phyloP scores from a whole-genome alignment of 768 basidiomycete genomes.

The Cystofilobasidium bisporidii region DNA sequence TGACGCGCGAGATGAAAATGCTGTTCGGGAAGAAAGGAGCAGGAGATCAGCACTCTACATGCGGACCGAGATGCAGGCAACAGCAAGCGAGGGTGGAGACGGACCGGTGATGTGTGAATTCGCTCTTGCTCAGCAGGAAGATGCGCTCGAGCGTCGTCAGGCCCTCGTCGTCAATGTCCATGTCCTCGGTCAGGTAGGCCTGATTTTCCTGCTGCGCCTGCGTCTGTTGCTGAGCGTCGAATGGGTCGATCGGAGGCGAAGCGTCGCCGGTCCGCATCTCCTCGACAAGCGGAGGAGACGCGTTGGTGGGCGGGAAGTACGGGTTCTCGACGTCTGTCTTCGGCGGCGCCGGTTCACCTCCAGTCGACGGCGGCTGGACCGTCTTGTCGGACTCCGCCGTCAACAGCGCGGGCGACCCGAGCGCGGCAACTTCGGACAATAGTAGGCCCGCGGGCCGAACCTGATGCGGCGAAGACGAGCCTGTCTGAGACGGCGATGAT shows the following conservation, averaged over 20 bases:
- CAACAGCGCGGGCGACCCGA: too few relatives aligned
- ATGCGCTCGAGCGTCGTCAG: constrained; percentile 81
- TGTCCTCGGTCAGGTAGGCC: constrained; percentile 31
- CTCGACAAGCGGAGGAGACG: not conserved
- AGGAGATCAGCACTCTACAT: too few relatives aligned
- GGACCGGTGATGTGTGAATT: constrained; percentile 53
- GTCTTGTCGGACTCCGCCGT: too few relatives aligned
- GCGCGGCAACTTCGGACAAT: too few relatives aligned
- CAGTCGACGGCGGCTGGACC: not conserved
- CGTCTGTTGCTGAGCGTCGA: not conserved
- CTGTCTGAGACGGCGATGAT: too few relatives aligned
- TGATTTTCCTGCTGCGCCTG: not conserved
- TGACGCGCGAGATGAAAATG: constrained; percentile 72
- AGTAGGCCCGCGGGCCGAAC: too few relatives aligned
- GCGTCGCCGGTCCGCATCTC: not conserved
- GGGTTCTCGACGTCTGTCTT: constrained; percentile 1
- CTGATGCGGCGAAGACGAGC: too few relatives aligned
- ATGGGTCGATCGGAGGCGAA: not conserved
- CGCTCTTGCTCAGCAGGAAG: constrained; percentile 76
- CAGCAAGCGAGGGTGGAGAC: constrained; percentile 26
- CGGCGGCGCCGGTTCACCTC: not conserved
- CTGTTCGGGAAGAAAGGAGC: constrained; percentile 38
- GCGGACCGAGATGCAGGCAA: too few relatives aligned
- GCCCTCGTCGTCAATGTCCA: constrained; percentile 63
- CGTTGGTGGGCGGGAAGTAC: constrained; percentile 19